Evolutionary conservation across 2,329 filamentous ascomycete genomes (phyloP), one percentile per base, ranked within the genome.

Genomic region (Nothophoma quercina): DNA sequence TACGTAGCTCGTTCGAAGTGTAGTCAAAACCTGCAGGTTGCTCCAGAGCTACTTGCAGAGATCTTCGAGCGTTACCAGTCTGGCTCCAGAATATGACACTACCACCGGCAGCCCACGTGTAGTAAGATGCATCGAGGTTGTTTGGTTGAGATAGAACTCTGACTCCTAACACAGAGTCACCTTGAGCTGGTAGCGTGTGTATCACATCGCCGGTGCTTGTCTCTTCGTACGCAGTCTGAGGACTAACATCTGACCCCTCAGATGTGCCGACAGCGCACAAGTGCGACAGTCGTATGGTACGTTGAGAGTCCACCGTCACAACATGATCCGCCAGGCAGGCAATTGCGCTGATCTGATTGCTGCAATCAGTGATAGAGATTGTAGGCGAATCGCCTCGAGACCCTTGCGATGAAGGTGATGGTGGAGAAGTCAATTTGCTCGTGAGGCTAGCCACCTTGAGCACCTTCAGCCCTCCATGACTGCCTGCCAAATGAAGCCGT

Each of bases 61-160:
- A 85, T 13, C 82, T 81, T 61, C 84, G 86, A 56, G 88, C 84
- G 44, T 80, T 82, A 18, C 93, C 95, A 40, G 90, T 82, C 12
- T 86, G 72, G 62, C 87, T 84, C 95, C 95, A 99, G 62, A 96
- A 89, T 19, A 90, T 84, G 42, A 98, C 83, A 13, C 84, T 86
- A 5, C 95, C 95, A 43, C 87, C 87, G 18, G 84, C 85, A 2
- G 93, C 93, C 90, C 93, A 99, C 0, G 93, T 97, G 59, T 93
- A 87, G 67, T 98, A 97, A 7, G 87, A 83, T 1, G 91, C 87
- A 18, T 83, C 80, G 19, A 85, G 75, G 4, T 78, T 71, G 52
- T 90, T 89, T 0, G 85, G 81, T 18, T 78, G 78, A 3, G 81
- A 73, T 4, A 97, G 76, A 0, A 86, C 74, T 16, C 87, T 83